phyloP scores from a whole-genome alignment of 805 yeast genomes.

The Yarrowia keelungensis region DNA sequence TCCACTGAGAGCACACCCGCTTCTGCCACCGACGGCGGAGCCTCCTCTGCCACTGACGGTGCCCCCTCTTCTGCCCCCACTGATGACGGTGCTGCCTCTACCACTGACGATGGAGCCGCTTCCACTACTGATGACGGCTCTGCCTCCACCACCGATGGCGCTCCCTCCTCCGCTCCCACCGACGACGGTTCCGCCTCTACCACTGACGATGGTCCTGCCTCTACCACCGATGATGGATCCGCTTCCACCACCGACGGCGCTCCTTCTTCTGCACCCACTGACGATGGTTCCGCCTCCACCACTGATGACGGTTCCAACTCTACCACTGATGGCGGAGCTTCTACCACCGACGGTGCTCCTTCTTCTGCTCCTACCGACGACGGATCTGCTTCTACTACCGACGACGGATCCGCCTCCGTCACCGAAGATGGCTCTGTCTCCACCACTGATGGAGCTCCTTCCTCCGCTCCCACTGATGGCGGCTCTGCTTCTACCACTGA shows the following conservation, averaged over 20 bases:
- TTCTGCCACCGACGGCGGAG: not conserved
- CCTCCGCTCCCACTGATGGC: not conserved
- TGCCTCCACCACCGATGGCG: not conserved
- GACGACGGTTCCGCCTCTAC: not conserved
- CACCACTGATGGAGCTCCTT: too few species aligned
- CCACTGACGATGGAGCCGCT: not conserved
- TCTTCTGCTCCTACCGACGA: too few species aligned
- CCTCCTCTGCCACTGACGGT: not conserved
- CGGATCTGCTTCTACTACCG: not conserved
- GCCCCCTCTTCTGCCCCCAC: not conserved
- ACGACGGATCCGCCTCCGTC: not conserved
- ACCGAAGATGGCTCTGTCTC: not conserved
- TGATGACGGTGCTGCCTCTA: not conserved
- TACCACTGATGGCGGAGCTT: too few species aligned
- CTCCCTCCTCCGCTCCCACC: not conserved
- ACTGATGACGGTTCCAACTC: too few species aligned
- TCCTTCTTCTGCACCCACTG: too few species aligned
- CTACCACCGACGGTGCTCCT: too few species aligned
- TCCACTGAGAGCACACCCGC: not conserved
- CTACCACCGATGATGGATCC: not conserved
- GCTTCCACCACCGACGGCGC: too few species aligned
- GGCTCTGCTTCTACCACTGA: not conserved
- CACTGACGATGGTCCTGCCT: not conserved
- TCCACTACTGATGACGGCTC: not conserved
- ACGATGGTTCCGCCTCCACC: not conserved